A percentile compares a stretch with the other conserved stretches of the same genome.
Evolutionary conservation across 2,329 filamentous ascomycete species (phyloP).

Genomic region (Furcasterigmium furcatum): DNA sequence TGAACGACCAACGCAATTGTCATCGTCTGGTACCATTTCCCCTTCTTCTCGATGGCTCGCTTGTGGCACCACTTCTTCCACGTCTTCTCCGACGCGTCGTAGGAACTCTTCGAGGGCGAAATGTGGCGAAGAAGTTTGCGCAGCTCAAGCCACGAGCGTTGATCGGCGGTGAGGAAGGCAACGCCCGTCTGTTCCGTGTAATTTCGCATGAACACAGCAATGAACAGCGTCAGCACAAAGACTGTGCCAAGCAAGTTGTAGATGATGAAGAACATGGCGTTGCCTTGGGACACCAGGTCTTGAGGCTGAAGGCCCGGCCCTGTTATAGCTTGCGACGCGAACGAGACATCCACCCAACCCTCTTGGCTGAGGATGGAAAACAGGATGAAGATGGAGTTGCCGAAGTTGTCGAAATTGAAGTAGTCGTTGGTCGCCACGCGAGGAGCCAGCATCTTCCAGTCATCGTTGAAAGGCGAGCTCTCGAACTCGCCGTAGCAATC

Average conservation of each 20-base stretch:
- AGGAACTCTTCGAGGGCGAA: constrained; percentile 88
- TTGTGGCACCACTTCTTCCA: constrained; percentile 97
- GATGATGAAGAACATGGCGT: constrained; percentile 89
- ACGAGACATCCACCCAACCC: constrained; percentile 95
- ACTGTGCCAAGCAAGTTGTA: constrained; percentile 97
- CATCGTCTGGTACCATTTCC: constrained; percentile 82
- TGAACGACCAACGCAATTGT: constrained; percentile 80
- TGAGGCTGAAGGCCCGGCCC: constrained; percentile 72
- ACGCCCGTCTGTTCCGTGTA: constrained; percentile 99
- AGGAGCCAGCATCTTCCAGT: constrained; percentile 81
- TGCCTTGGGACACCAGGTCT: constrained; percentile 68
- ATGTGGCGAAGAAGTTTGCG: constrained; percentile 90
- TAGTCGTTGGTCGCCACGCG: constrained; percentile 77
- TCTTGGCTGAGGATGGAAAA: constrained; percentile 99
- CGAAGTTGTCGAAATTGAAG: constrained; percentile 93
- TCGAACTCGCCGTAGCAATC: constrained; percentile 85
- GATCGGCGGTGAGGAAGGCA: constrained; percentile 90
- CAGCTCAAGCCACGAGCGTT: constrained; percentile 94
- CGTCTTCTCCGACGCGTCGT: constrained; percentile 68
- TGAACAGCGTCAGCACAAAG: constrained; percentile 94
- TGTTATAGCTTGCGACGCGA: constrained; percentile 77
- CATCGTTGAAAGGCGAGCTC: constrained; percentile 66
- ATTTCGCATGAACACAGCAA: constrained; percentile 99
- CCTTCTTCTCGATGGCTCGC: constrained; percentile 88
- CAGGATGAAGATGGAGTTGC: constrained; percentile 88